Conservation (phyloP, 768 basidiomycete genomes). For the Lactarius indigo region DNA sequence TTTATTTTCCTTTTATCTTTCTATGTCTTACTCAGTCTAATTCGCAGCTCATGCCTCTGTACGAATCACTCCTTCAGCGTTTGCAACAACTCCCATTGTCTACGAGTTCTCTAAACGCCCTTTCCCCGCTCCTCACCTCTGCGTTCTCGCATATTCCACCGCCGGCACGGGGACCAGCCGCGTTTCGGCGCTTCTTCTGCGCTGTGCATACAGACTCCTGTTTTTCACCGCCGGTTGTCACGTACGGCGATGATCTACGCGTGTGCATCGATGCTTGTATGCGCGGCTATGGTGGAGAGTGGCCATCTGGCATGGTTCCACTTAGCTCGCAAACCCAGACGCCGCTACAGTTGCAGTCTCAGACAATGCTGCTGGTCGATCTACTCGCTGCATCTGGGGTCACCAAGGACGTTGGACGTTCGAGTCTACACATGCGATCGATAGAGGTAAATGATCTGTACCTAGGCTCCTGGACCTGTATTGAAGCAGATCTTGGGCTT, state of each 20-base stretch:
- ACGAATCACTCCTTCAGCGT: slow-evolving; percentile 10
- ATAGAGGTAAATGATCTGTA: slow-evolving; percentile 11
- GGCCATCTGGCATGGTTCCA: slow-evolving; percentile 7
- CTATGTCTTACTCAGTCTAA: neutral
- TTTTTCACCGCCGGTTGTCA: neutral
- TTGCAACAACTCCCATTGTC: slow-evolving; percentile 6
- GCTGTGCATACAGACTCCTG: neutral
- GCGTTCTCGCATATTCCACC: slow-evolving; percentile 17
- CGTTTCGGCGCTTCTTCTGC: slow-evolving; percentile 12
- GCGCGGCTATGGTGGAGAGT: slow-evolving; percentile 7
- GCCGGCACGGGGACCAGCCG: slow-evolving; percentile 13
- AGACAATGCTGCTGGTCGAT: neutral
- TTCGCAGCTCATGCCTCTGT: slow-evolving; percentile 14
- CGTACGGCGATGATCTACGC: slow-evolving; percentile 16
- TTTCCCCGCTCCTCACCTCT: slow-evolving; percentile 11
- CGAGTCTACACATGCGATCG: neutral
- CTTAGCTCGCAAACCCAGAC: slow-evolving; percentile 12
- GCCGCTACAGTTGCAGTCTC: neutral
- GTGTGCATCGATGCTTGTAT: slow-evolving; percentile 17
- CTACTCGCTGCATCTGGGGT: neutral
- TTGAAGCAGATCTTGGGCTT: neutral
- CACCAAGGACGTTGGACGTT: neutral
- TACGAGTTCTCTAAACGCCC: slow-evolving; percentile 6
- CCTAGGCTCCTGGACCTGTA: neutral
- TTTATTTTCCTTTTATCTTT: neutral